A percentile compares a stretch with the other conserved stretches of the same genome.
Evolutionary conservation across 1,284 basidiomycete genomes (phyloP).

Genomic region (Irpex sp.): DNA sequence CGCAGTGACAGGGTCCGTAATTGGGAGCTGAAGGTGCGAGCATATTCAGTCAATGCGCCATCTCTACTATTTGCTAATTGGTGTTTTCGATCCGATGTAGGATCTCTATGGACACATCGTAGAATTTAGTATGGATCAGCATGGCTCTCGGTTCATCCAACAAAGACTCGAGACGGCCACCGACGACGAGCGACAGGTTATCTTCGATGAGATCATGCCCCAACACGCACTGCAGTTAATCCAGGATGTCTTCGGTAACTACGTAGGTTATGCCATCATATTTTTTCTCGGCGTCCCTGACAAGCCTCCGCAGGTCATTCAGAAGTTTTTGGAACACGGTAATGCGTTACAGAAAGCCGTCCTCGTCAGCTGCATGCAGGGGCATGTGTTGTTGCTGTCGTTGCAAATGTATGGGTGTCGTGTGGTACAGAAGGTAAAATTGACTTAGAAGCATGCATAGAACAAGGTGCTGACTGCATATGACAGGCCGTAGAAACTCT

Average conservation of each 20-base stretch:
- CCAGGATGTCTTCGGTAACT: constrained; percentile 97
- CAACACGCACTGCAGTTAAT: constrained; percentile 75
- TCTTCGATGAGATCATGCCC: constrained; percentile 93
- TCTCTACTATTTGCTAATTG: not conserved
- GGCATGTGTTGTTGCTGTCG: constrained; percentile 75
- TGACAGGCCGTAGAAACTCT: constrained; percentile 82
- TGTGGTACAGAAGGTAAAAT: constrained; percentile 77
- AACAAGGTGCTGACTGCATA: constrained; percentile 2
- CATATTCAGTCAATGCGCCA: not conserved
- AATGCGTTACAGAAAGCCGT: constrained; percentile 71
- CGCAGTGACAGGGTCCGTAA: constrained; percentile 73
- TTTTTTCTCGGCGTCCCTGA: not conserved
- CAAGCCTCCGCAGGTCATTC: constrained; percentile 66
- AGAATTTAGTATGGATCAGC: constrained; percentile 94
- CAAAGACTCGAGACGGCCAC: constrained; percentile 77
- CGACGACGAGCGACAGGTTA: constrained; percentile 72
- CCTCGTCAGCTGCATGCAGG: constrained; percentile 77
- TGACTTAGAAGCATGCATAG: constrained; percentile 5
- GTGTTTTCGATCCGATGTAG: constrained; percentile 33
- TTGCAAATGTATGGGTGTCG: constrained; percentile 96
- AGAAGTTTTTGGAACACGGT: constrained; percentile 94
- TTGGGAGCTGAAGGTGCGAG: constrained; percentile 75
- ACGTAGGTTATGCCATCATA: constrained; percentile 46
- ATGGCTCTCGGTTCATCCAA: constrained; percentile 89
- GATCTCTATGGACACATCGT: constrained; percentile 86